phyloP scores from a whole-genome alignment of 2,329 filamentous ascomycete genomes.

The Colletotrichum sp. region DNA sequence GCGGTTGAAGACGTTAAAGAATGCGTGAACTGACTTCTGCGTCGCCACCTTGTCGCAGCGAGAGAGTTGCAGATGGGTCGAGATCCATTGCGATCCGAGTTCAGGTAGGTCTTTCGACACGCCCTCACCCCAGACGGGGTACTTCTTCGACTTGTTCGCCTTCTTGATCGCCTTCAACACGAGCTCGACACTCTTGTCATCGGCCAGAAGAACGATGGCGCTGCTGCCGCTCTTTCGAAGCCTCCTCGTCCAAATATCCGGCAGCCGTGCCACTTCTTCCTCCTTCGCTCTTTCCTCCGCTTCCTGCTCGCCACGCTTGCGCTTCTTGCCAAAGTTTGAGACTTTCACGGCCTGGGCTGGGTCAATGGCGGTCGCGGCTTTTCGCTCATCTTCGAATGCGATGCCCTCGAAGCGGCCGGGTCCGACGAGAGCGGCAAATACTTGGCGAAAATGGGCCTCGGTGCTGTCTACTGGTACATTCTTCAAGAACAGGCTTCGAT shows the following conservation, averaged over 20 bases:
- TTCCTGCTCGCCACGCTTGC: conserved; percentile 62
- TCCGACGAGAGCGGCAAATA: conserved; percentile 78
- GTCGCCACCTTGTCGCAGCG: conserved; percentile 72
- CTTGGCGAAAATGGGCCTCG: conserved; percentile 72
- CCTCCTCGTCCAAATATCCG: conserved; percentile 74
- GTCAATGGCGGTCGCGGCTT: conserved; percentile 43
- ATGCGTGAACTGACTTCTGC: conserved; percentile 80
- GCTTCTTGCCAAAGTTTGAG: conserved; percentile 51
- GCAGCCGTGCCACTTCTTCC: conserved; percentile 66
- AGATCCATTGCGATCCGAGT: conserved; percentile 63
- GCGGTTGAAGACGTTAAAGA: conserved; percentile 81
- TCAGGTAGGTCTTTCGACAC: conserved; percentile 60
- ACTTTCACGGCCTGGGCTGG: conserved; percentile 48
- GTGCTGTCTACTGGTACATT: conserved; percentile 89
- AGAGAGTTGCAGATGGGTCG: conserved; percentile 71
- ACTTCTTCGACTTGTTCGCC: conserved; percentile 61
- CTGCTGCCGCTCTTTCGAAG: conserved; percentile 77
- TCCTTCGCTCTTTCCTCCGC: conserved; percentile 58
- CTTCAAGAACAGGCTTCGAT: conserved; percentile 85
- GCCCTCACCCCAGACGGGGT: conserved; percentile 72
- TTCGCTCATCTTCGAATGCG: conserved; percentile 70
- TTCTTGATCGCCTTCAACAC: conserved; percentile 78
- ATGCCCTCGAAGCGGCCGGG: conserved; percentile 80
- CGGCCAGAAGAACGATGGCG: conserved; percentile 83
- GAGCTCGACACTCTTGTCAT: conserved; percentile 76